Base-by-base conservation (phyloP, 371 early-diverging fungal species). In the Apophysomyces elegans region DNA sequence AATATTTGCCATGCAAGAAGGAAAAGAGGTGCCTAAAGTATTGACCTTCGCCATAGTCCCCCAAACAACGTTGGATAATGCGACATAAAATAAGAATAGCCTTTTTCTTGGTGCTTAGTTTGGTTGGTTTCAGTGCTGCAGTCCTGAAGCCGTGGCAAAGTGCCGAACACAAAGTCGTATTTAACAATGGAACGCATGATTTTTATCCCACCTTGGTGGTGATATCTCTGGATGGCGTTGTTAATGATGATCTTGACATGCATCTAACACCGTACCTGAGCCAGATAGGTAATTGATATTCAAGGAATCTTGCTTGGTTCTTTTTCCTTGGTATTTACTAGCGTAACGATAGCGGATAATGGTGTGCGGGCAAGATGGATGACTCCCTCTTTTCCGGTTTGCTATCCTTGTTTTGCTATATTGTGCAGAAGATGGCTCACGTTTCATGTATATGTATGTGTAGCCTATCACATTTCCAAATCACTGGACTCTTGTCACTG, bases 401-500 rank as follows among this genome's bases (percentile, higher is more conserved):
- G 41, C 8, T 41, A 73, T 71, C 8, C 35, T 62, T 62, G 8
- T 37, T 41, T 14, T 41, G 59, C 26, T 14, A 12, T 11, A 18
- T 37, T 41, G 32, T 11, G 13, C 6, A 26, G 32, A 38, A 12
- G 45, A 58, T 41, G 2, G 16, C 37, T 12, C 18, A 47, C 6
- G 37, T 57, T 37, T 7, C 12, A 57, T 50, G 26, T 56, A 16
- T 13, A 37, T 41, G 37, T 47, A 14, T 6, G 5, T 46, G 43
- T 68, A 86, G 87, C 79, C 85, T 37, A 81, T 93, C 58, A 98
- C 98, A 0, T 98, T 97, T 70, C 95, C 98, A 8, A 98, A 97
- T 80, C 98, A 98, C 71, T 97, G 94, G 79, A 84, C 95, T 2
- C 74, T 98, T 37, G 93, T 87, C 9, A 97, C 99, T 11, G 99